Evolutionary conservation across 139 green algal species (phyloP).

Genomic region (Coelastrella sp.): DNA sequence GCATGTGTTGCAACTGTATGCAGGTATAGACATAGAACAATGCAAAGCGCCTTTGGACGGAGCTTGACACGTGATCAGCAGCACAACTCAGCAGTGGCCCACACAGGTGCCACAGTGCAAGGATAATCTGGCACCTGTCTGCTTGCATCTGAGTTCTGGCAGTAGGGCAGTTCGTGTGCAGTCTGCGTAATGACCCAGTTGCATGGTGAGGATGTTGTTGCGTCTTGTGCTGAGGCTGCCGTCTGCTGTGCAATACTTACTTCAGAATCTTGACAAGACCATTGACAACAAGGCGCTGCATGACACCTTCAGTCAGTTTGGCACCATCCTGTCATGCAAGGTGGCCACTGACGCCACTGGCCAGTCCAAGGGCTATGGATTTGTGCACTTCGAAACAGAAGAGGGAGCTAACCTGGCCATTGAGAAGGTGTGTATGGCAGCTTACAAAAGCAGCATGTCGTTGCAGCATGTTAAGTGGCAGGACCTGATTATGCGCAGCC

Average conservation of each 20-base stretch:
- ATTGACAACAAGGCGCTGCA: conserved; percentile 96
- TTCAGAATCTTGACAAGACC: conserved; percentile 89
- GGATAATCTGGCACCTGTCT: neutral
- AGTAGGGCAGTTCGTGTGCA: neutral
- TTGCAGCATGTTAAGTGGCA: neutral
- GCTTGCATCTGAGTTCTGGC: neutral
- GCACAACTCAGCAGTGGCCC: too few species aligned
- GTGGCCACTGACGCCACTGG: conserved; percentile 70
- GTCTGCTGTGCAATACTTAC: too few species aligned
- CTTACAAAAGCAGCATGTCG: neutral
- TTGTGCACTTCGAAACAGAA: conserved; percentile 94
- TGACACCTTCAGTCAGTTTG: conserved; percentile 94
- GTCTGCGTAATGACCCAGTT: neutral
- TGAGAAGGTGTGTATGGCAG: conserved; percentile 71
- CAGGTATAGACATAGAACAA: too few species aligned
- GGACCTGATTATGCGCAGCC: neutral
- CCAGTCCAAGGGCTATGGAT: conserved; percentile 91
- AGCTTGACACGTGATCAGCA: too few species aligned
- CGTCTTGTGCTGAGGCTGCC: too few species aligned
- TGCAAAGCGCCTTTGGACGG: too few species aligned
- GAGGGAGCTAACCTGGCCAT: conserved; percentile 85
- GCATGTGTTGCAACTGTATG: neutral
- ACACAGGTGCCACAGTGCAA: neutral
- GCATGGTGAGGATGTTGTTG: conserved; percentile 2
- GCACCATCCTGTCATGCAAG: conserved; percentile 90